Conservation (phyloP, 441 rosid genomes). For the Bruguiera hainesii region DNA sequence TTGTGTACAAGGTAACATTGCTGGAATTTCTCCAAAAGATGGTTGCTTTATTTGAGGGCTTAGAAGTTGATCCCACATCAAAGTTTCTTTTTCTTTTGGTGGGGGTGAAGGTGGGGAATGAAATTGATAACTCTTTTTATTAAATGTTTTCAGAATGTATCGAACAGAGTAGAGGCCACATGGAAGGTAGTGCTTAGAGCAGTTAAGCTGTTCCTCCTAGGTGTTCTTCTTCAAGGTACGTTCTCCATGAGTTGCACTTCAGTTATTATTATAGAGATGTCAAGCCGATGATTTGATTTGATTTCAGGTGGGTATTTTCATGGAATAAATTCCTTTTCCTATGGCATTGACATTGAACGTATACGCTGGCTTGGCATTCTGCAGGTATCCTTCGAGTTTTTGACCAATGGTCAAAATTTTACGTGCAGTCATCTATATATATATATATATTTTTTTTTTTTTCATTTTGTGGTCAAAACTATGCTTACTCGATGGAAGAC, state of each 20-base stretch:
- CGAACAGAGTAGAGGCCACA: conserved; percentile 25
- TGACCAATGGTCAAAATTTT: no score
- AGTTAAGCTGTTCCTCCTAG: conserved; percentile 25
- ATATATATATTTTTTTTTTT: no score
- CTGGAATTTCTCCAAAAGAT: background rate
- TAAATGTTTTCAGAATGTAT: conserved; percentile 22
- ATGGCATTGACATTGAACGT: conserved; percentile 31
- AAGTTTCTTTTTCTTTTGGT: background rate
- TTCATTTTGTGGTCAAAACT: no score
- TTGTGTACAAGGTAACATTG: conserved; percentile 27
- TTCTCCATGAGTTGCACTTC: background rate
- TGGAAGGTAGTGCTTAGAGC: conserved; percentile 29
- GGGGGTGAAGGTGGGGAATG: background rate
- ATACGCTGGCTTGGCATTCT: conserved; percentile 34
- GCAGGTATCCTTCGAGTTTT: conserved; percentile 22
- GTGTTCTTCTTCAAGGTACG: conserved; percentile 34
- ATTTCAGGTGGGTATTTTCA: conserved; percentile 34
- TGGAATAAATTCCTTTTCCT: conserved; percentile 29
- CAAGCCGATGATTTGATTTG: background rate
- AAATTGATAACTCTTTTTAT: background rate
- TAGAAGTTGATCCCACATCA: background rate
- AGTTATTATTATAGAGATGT: background rate
- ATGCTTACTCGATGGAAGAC: no score
- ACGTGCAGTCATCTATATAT: no score
- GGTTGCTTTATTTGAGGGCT: background rate